Base-by-base conservation (phyloP, 768 basidiomycete species). In the Leucocoprinus leucothites region DNA sequence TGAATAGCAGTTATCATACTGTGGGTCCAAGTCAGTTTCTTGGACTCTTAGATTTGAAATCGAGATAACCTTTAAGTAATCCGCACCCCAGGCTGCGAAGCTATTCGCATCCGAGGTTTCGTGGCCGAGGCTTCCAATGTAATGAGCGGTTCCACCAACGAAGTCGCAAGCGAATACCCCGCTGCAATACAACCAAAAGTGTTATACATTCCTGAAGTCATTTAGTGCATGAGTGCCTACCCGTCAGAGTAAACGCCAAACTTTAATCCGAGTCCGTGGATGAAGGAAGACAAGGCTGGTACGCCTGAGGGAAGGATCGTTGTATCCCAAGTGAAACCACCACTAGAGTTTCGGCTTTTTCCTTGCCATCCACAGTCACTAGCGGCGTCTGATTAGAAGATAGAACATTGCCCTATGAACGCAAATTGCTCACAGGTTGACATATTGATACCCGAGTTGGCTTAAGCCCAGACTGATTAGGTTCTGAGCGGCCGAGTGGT, bases 201-300 rank as follows among this genome's bases (percentile, higher is more conserved):
- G 11, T 31, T 31, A 31, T 5, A 31, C 31, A 5, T 31, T 31
- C 11, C 31, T 31, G 11, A 31, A 31, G 31, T 5, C 31, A 11
- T 11, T 11, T 11, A 31, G 31, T 11, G 31, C 31, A 11, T 11
- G 5, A 31, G 11, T 31, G 50, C 67, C 28, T 61, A 74, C 75
- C 67, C 73, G 41, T 65, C 60, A 56, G 89, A 89, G 80, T 70
- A 78, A 80, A 68, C 82, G 73, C 65, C 90, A 85, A 72, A 91
- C 79, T 59, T 85, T 80, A 66, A 84, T 7, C 74, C 75, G 26
- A 71, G 61, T 43, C 61, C 63, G 53, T 74, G 73, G 18, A 76
- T 60, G 51, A 71, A 76, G 13, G 70, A 64, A 18, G 67, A 67
- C 43, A 76, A 61, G 1, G 74, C 71, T 8, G 74, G 70, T 24